Evolutionary conservation across 2,329 filamentous ascomycete genomes (phyloP), one percentile per base, ranked within the genome.

Genomic region (Pseudocercospora musae): DNA sequence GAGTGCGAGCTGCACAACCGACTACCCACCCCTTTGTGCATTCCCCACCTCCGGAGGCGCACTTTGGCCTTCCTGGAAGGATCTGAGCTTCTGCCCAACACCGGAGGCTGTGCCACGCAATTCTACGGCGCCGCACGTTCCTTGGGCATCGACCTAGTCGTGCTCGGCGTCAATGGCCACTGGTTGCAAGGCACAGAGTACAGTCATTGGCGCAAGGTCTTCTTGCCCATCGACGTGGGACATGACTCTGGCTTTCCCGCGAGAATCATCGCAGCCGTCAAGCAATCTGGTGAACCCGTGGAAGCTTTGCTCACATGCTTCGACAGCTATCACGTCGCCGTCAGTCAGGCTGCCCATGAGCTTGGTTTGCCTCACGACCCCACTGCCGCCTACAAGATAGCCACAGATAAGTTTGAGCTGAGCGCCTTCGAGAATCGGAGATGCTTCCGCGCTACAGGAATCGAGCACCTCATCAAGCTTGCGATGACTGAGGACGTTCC

Each of bases 281-380:
- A 29, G 15, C 18, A 54, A 18, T 25, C 18, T 7, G 4, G 23
- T n/a, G 18, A n/a, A 29, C 18, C 23, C 15, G 15, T 54, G 23
- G 50, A 79, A 57, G 78, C 77, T 1, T 69, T 80, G n/a, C 67
- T 76, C 7, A 76, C 75, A 13, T 72, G 76, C 49, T 73, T 68
- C 54, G 77, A 79, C 59, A 66, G 65, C 6, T 69, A 69, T 6
- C 42, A 76, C 8, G 58, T 69, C 4, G 59, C 55, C 5, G 69
- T 77, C 15, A 76, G 78, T 2, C 49, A 62, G 50, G 76, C 75
- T 2, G 73, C 72, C 20, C 53, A 70, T 52, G 60, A 69, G 2
- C 66, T 80, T 7, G 71, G 70, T 0, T 60, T 79, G 13, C 69
- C 74, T 0, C 78, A 78, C 0, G 66, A 68, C 4, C 57, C 67